phyloP scores from a whole-genome alignment of 2,329 filamentous ascomycete species.

The Fusarium ramigenum region DNA sequence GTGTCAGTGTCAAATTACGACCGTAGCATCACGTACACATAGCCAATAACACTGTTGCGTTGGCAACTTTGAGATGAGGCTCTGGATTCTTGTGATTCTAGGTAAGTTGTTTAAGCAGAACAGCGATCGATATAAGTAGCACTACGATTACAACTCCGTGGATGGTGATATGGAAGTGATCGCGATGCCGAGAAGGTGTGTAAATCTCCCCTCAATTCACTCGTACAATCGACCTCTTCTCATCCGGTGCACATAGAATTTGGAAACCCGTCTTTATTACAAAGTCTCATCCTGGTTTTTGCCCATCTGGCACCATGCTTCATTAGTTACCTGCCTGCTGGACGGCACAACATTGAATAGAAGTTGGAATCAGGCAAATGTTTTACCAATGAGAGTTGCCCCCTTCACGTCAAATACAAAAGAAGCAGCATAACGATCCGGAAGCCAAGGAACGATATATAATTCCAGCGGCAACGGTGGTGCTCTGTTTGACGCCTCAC shows the following conservation, averaged over 20 bases:
- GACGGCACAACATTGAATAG: slow-evolving; percentile 7
- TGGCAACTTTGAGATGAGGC: neutral
- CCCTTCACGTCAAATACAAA: neutral
- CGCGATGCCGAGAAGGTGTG: neutral
- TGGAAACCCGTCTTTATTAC: neutral
- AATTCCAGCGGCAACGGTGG: neutral
- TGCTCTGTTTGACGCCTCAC: neutral
- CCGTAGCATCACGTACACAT: neutral
- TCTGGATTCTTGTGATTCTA: neutral
- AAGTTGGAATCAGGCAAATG: neutral
- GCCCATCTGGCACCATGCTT: neutral
- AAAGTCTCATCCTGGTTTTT: neutral
- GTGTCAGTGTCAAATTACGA: neutral
- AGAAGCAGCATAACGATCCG: neutral
- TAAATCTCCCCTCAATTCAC: neutral
- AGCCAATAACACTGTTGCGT: neutral
- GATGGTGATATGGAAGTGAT: neutral
- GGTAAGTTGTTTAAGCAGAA: neutral
- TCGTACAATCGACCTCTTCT: neutral
- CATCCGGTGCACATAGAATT: neutral
- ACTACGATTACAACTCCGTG: neutral
- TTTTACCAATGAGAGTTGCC: slow-evolving; percentile 32
- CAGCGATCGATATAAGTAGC: neutral
- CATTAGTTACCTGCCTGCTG: slow-evolving; percentile 4
- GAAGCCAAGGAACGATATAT: neutral